Evolutionary conservation across 345 rosid species (phyloP), one percentile per base, ranked within the genome.

Genomic region (Melaleuca alternifolia): DNA sequence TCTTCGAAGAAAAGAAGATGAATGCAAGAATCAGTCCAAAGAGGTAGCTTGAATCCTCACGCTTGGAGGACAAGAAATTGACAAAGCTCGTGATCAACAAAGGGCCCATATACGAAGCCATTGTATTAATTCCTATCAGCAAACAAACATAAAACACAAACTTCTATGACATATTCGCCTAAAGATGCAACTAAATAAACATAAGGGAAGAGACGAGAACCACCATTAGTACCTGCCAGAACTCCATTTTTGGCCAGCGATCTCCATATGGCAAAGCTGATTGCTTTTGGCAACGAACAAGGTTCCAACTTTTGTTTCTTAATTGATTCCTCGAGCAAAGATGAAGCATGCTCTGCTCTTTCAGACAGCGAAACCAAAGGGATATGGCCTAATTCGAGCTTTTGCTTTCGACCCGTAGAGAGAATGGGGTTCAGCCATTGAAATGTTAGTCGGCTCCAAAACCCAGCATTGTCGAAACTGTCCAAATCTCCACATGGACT

Each of bases 61-160:
- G 87, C 89, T 93, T 87, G 51, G 44, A 86, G 2, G 91, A 86
- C 65, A 94, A 89, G 88, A 93, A 92, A 85, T 91, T 89, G 54
- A 95, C 95, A 52, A 95, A 95, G 91, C 89, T 90, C n/a, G 94
- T 84, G 81, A 95, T 94, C 88, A 95, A 57, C 48, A 95, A 87
- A 51, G 98, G 98, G 41, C 96, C 96, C 44, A 85, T 77, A 52
- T 91, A 94, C 5, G 96, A 92, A 84, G 95, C 95, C 51, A 92
- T 54, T 8, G 95, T 91, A 54, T 93, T 93, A 48, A 89, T 53
- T 30, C 95, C 96, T 94, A 83, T 89, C 86, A 71, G 24, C 48
- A 87, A 54, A 85, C 65, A 83, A 82, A 71, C 83, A 30, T 44
- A 53, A 50, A 37, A 51, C 41, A 62, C 6, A 59, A 59, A 62